Base-by-base conservation (phyloP, 306 rosid genomes). In the Oemleria cerasiformis region DNA sequence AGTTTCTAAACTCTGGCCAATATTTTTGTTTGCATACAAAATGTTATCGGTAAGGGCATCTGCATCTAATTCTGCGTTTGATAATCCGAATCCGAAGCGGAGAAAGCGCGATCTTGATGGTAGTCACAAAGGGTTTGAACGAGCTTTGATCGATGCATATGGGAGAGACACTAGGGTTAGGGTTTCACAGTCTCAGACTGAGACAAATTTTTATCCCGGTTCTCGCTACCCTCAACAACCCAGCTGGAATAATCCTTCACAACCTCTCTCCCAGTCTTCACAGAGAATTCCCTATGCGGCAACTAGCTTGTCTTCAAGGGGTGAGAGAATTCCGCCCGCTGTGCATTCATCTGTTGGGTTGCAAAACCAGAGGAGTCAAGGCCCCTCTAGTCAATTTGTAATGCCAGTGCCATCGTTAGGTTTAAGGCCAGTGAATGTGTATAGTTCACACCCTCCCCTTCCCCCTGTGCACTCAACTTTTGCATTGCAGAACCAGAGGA, bases 401-500 rank as follows among this genome's bases (percentile, higher is more conserved):
- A 60, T 84, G 64, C 90, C 86, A 23, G 45, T 65, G 59, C n/a
- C n/a, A 14, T 72, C 84, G 57, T 62, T 83, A 74, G 88, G 78
- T 54, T 50, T 80, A 60, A 84, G 88, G 81, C 79, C 90, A 2
- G 51, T 78, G 75, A 83, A 87, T 73, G 40, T 81, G 78, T 74
- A 77, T 20, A 77, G 43, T 73, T 68, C 84, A 76, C 82, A 73
- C 23, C 83, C 79, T 21, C 76, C 75, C 8, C 62, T 6, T 47
- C 51, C 51, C 51, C 12, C 76, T 51, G 59, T 76, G 80, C 87
- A 79, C 47, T 82, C 88, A 11, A 61, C 5, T 55, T 68, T 72
- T 74, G 84, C 88, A 9, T 60, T 73, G 63, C 87, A 69, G 51
- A 87, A 79, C 67, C 92, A 80, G 79, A 72, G 78, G 80, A 25